Conservation (phyloP, 1,139 yeast genomes). For the Taiozyma sp. region DNA sequence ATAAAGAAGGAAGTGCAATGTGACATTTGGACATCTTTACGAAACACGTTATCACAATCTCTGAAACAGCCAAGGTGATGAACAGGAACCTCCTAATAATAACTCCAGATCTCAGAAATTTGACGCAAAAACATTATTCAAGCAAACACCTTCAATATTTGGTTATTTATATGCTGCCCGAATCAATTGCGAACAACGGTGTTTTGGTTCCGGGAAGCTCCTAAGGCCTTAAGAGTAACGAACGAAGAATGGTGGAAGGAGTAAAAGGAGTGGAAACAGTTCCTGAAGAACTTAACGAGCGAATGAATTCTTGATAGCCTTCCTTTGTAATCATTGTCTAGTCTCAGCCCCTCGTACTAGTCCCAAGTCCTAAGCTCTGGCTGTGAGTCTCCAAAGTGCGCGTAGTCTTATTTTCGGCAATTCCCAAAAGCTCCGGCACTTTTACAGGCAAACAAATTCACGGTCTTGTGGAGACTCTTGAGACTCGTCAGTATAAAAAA, state of each 20-base stretch:
- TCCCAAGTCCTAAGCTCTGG: too few species aligned
- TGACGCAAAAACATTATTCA: neutral
- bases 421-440: neutral
- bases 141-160: neutral
- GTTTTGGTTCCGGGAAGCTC: neutral
- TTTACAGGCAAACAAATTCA: neutral
- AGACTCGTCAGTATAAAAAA: neutral
- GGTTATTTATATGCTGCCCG: neutral
- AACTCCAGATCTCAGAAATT: neutral
- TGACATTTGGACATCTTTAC: too few species aligned
- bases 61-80: too few species aligned
- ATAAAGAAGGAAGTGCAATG: too few species aligned
- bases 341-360: too few species aligned
- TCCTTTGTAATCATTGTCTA: too few species aligned
- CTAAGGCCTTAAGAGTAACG: neutral
- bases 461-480: neutral
- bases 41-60: too few species aligned
- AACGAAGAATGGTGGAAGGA: neutral
- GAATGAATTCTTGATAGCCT: too few species aligned
- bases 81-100: too few species aligned
- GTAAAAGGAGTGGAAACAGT: too few species aligned
- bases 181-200: neutral
- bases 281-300: too few species aligned
- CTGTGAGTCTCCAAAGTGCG: too few species aligned
- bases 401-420: neutral